These are phyloP conservation scores for Fusarium globosum DNA, from an alignment of 2,329 filamentous ascomycete species.

Conservation along the genomic window DNA sequence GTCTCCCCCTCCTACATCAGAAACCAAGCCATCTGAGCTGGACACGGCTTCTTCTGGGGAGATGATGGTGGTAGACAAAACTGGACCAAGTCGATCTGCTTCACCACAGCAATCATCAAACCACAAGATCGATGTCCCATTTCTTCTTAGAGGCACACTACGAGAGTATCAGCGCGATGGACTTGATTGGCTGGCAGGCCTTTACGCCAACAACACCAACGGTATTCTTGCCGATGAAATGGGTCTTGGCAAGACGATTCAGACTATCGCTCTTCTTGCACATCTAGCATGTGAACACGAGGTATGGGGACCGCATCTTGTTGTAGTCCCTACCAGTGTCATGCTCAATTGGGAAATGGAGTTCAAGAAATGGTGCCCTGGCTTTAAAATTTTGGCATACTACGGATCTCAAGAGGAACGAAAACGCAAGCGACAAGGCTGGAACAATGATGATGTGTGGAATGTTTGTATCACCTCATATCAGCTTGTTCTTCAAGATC, in stretches of 20 bases:
- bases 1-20: slow-evolving; percentile 59
- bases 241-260: slow-evolving; percentile 98
- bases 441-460: slow-evolving; percentile 93
- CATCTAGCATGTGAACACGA: slow-evolving; percentile 91
- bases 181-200: slow-evolving; percentile 94
- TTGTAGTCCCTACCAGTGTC: slow-evolving; percentile 96
- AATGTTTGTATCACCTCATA: slow-evolving; percentile 99
- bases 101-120: slow-evolving; percentile 48
- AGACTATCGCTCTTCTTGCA: slow-evolving; percentile 93
- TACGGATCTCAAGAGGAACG: slow-evolving; percentile 95
- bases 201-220: slow-evolving; percentile 93
- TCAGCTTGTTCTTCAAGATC: slow-evolving; percentile 93
- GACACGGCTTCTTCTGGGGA: slow-evolving; percentile 56
- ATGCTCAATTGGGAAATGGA: slow-evolving; percentile 99
- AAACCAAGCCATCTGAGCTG: slow-evolving; percentile 63
- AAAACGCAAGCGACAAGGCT: slow-evolving; percentile 88
- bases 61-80: slow-evolving; percentile 49
- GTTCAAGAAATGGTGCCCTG: slow-evolving; percentile 98
- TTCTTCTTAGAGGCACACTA: slow-evolving; percentile 85
- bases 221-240: slow-evolving; percentile 98
- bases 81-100: slow-evolving; percentile 47
- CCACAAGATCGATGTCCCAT: slow-evolving; percentile 79
- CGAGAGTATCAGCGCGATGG: slow-evolving; percentile 97
- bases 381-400: slow-evolving; percentile 97
- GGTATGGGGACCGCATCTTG: slow-evolving; percentile 95